A percentile compares a stretch with the other conserved stretches of the same genome.
These are phyloP conservation scores for Aaosphaeria arxii DNA, from an alignment of 2,329 filamentous ascomycete species.

Conservation along the genomic window DNA sequence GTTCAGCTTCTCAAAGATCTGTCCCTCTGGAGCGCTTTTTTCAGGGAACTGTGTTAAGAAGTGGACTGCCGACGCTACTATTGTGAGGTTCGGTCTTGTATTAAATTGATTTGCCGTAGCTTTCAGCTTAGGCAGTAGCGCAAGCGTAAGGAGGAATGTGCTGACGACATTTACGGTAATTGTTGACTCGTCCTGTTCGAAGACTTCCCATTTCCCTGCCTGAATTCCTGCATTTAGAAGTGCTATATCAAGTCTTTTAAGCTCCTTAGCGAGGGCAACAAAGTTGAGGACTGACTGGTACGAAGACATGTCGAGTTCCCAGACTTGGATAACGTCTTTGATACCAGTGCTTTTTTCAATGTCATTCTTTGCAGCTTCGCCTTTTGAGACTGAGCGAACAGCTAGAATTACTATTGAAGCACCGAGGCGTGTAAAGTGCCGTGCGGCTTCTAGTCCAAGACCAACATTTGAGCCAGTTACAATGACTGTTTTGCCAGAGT, in stretches of 20 bases:
- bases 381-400: slow-evolving; percentile 42
- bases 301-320: slow-evolving; percentile 44
- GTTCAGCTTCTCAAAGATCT: too few species aligned
- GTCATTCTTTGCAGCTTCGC: slow-evolving; percentile 40
- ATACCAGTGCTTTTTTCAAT: slow-evolving; percentile 2
- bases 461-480: slow-evolving; percentile 50
- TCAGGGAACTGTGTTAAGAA: neutral
- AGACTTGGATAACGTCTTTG: slow-evolving; percentile 41
- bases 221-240: slow-evolving; percentile 40
- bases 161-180: neutral
- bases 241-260: slow-evolving; percentile 33
- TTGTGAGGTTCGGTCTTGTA: neutral
- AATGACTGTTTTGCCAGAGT: slow-evolving; percentile 41
- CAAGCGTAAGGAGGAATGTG: neutral
- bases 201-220: slow-evolving; percentile 14
- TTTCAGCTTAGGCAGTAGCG: slow-evolving; percentile 6
- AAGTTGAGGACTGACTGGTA: slow-evolving; percentile 39
- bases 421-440: slow-evolving; percentile 40
- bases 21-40: too few species aligned
- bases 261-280: slow-evolving; percentile 9
- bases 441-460: slow-evolving; percentile 46
- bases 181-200: neutral
- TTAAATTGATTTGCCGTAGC: slow-evolving; percentile 18
- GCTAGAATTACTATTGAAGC: slow-evolving; percentile 45
- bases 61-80: neutral